phyloP scores from a whole-genome alignment of 129 eudicot species.

The Sambucus nigra region DNA sequence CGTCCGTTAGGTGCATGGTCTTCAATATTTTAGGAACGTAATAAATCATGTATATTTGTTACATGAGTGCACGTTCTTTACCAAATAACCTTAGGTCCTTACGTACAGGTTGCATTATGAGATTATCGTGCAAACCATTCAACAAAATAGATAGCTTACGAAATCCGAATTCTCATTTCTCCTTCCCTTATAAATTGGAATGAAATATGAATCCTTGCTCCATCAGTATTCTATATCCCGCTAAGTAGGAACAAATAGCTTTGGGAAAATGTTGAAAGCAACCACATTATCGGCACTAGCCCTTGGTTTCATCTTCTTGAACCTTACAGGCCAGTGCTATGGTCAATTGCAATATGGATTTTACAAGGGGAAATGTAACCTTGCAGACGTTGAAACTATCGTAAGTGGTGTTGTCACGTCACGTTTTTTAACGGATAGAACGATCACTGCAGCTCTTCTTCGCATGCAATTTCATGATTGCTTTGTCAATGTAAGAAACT shows the following conservation, averaged over 20 bases:
- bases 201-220: no score
- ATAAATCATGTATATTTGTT: not conserved
- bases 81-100: no score
- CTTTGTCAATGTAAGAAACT: constrained; percentile 57
- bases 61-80: constrained; percentile 5
- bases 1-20: no score
- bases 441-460: constrained; percentile 50
- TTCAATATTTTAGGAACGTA: no score
- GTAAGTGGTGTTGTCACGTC: constrained; percentile 17
- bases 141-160: constrained; percentile 3
- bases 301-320: constrained; percentile 12
- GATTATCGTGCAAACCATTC: not conserved
- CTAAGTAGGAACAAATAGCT: constrained; percentile 6
- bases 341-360: constrained; percentile 29
- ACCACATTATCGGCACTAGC: constrained; percentile 11
- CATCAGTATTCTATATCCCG: no score
- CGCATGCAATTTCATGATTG: constrained; percentile 84
- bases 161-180: constrained; percentile 1
- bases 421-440: constrained; percentile 16
- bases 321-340: constrained; percentile 15
- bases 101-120: no score
- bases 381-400: constrained; percentile 33
- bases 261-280: constrained; percentile 8
- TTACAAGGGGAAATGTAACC: constrained; percentile 42
- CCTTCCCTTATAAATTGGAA: constrained; percentile 9